Base-by-base conservation (phyloP, 352 stramenopile genomes). In the Phytophthora pisi region DNA sequence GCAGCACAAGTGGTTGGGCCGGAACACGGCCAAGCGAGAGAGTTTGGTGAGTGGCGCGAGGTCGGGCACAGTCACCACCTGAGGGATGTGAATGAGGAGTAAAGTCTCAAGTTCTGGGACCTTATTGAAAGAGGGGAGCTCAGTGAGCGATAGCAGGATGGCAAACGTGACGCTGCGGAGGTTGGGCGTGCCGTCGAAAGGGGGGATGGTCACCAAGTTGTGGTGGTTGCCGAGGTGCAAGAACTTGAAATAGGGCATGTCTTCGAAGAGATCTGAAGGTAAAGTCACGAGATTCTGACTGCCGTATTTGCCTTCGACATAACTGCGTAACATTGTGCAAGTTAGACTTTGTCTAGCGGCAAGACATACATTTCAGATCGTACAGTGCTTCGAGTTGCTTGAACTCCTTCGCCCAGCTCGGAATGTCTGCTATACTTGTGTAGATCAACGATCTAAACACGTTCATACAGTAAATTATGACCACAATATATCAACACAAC, bases 301-400 rank as follows among this genome's bases (percentile, higher is more conserved):
- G 15, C 50, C 61, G n/a, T 61, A 54, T 49, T 74, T 74, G n/a
- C 67, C 67, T 67, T 74, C 67, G 4, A 74, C 15, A 38, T 70
- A 61, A 1, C 61, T 74, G 28, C 3, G 16, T 52, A 52, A 50
- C 43, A 26, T 34, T 49, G 16, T 15, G 8, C 13, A 20, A 4
- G 30, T 56, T 5, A 38, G 26, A 31, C 4, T 7, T 18, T 24
- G 0, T 49, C 42, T 13, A 49, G 42, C 42, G 5, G 1, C 23
- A 18, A 49, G 8, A 11, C 20, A 4, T 5, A 34, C 9, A 10
- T 34, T 34, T 34, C 28, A 20, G 15, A 11, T 63, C 64, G 28
- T 59, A 72, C 65, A 72, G 13, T n/a, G 55, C 36, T 42, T 72
- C 58, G 34, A 72, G 65, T 1, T 60, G 46, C n/a, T 68, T 58